Percentiles rank a stretch among this genome's conserved stretches.
Conservation (phyloP, 257 asterid species). For the Ballota nigra region DNA sequence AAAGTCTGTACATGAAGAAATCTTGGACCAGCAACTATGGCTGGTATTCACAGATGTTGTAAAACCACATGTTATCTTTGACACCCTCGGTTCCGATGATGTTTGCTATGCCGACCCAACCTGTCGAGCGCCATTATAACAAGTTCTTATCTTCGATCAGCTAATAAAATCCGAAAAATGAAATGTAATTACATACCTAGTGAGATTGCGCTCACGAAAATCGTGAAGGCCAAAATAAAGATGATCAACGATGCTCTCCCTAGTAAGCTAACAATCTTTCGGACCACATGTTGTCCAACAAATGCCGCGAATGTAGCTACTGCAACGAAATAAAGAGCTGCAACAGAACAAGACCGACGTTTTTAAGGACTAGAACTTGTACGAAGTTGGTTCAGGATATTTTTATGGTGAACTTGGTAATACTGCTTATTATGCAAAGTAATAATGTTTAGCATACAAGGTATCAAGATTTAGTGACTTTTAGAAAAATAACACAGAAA, state of each 20-base stretch:
- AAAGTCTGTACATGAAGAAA: slow-evolving; percentile 14
- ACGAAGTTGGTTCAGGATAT: no score
- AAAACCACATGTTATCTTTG: slow-evolving; percentile 50
- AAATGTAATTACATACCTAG: slow-evolving; percentile 41
- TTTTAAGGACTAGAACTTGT: background rate
- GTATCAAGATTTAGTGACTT: background rate
- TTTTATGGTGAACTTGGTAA: background rate
- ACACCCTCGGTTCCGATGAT: slow-evolving; percentile 38
- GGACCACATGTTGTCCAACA: slow-evolving; percentile 55
- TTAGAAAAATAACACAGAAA: no score
- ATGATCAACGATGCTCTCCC: slow-evolving; percentile 69
- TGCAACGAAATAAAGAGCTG: slow-evolving; percentile 52
- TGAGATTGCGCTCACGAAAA: slow-evolving; percentile 55
- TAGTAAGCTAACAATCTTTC: slow-evolving; percentile 53
- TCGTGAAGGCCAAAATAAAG: slow-evolving; percentile 61
- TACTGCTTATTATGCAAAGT: no score
- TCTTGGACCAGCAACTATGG: slow-evolving; percentile 16
- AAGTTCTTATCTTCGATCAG: background rate
- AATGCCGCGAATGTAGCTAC: slow-evolving; percentile 55
- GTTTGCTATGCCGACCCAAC: slow-evolving; percentile 59
- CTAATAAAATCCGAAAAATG: background rate
- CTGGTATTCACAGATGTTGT: slow-evolving; percentile 50
- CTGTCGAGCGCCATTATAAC: slow-evolving; percentile 28
- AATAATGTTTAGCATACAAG: background rate
- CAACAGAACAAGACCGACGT: background rate